Evolutionary conservation across 129 eudicot species (phyloP).

Genomic region (Lactuca saligna): DNA sequence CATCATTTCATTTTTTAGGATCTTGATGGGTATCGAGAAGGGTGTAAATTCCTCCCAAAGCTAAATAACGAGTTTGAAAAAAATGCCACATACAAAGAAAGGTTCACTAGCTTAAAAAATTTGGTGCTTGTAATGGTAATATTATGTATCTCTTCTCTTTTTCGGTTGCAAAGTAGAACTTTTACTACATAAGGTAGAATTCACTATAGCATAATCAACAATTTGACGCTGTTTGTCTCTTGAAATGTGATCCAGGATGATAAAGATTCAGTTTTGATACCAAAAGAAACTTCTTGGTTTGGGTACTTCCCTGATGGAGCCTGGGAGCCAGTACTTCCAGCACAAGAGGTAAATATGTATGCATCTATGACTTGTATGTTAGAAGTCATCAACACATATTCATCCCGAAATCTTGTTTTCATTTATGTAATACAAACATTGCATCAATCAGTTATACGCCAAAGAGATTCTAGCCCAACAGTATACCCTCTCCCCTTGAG

Average conservation of each 20-base stretch:
- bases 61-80: slow-evolving; percentile 19
- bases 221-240: background rate
- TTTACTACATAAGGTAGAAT: slow-evolving; percentile 7
- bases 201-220: background rate
- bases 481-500: too few relatives aligned
- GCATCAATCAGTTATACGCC: background rate
- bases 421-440: background rate
- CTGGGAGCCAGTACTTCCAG: slow-evolving; percentile 56
- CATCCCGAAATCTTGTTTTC: too few relatives aligned
- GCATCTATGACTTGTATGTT: slow-evolving; percentile 17
- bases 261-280: slow-evolving; percentile 58
- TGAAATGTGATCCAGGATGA: slow-evolving; percentile 50
- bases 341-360: slow-evolving; percentile 53
- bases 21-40: slow-evolving; percentile 49
- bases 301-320: slow-evolving; percentile 76
- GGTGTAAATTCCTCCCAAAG: slow-evolving; percentile 71
- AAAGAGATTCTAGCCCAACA: too few relatives aligned
- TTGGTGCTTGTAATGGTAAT: slow-evolving; percentile 84
- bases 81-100: slow-evolving; percentile 63
- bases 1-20: slow-evolving; percentile 37
- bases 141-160: background rate
- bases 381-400: background rate
- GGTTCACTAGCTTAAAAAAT: slow-evolving; percentile 71
- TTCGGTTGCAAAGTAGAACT: background rate
- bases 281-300: slow-evolving; percentile 78